phyloP scores from a whole-genome alignment of 1,284 basidiomycete species.

The Lentinula novae-zelandiae region DNA sequence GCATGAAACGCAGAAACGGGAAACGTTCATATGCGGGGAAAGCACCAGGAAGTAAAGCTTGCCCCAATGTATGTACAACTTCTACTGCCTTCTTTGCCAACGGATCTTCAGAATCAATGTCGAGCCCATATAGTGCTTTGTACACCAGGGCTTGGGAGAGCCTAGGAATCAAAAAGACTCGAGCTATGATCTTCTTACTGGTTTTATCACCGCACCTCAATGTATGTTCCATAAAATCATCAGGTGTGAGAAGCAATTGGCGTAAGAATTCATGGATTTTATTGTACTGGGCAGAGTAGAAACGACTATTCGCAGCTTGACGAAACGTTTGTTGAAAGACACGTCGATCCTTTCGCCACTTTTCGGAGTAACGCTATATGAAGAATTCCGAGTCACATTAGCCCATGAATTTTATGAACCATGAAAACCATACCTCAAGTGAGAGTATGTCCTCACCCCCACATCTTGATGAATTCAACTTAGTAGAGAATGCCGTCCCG shows the following conservation, averaged over 20 bases:
- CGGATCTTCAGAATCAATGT: neutral
- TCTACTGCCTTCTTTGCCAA: neutral
- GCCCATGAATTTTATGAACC: neutral
- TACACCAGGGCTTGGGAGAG: conserved; percentile 1
- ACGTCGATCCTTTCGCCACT: conserved; percentile 21
- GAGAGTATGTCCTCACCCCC: neutral
- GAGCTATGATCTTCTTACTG: no score
- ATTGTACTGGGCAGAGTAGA: conserved; percentile 18
- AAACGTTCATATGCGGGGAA: conserved; percentile 6
- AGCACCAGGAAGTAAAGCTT: neutral
- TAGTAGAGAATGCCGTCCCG: neutral
- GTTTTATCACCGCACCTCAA: neutral
- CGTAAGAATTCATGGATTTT: conserved; percentile 20
- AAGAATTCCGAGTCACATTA: neutral
- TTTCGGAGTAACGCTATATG: conserved; percentile 18
- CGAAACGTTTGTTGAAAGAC: conserved; percentile 23
- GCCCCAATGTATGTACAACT: no score
- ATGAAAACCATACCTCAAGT: neutral
- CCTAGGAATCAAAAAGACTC: neutral
- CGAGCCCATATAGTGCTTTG: neutral
- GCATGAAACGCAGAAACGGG: conserved; percentile 4
- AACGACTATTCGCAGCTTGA: conserved; percentile 13
- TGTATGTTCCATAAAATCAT: conserved; percentile 21
- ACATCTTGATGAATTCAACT: neutral
- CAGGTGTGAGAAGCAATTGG: conserved; percentile 18